These are phyloP conservation scores for Pulchroboletus neoregius DNA, from an alignment of 1,284 basidiomycete species.

Conservation along the genomic window DNA sequence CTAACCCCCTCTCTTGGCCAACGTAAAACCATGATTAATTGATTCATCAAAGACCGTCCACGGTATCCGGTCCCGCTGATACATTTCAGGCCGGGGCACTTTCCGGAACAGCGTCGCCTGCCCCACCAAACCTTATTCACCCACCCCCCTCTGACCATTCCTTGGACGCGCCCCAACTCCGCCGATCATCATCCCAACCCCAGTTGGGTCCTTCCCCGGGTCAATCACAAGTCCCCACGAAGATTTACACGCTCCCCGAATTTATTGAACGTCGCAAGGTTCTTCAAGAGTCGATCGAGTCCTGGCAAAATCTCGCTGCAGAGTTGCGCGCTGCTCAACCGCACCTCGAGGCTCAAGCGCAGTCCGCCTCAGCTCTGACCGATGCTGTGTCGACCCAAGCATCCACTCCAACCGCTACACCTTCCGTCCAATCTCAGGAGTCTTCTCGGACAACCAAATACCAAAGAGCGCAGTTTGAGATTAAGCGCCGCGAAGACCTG, in stretches of 20 bases:
- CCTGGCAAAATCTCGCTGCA: slow-evolving; percentile 19
- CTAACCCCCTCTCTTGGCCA: neutral
- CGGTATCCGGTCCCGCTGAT: slow-evolving; percentile 1
- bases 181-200: slow-evolving; percentile 33
- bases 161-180: slow-evolving; percentile 23
- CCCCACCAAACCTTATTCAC: neutral
- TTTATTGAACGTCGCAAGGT: slow-evolving; percentile 26
- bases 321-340: slow-evolving; percentile 24
- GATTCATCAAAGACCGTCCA: slow-evolving; percentile 17
- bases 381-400: slow-evolving; percentile 1
- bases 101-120: slow-evolving; percentile 4
- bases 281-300: slow-evolving; percentile 32
- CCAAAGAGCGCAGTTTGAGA: slow-evolving; percentile 32
- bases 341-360: slow-evolving; percentile 11
- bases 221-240: slow-evolving; percentile 19
- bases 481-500: slow-evolving; percentile 32
- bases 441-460: slow-evolving; percentile 22
- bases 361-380: neutral
- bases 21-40: slow-evolving; percentile 10
- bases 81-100: slow-evolving; percentile 1
- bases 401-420: neutral
- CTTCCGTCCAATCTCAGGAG: slow-evolving; percentile 14
- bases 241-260: slow-evolving; percentile 28
- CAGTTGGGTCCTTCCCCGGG: slow-evolving; percentile 23
- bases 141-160: slow-evolving; percentile 10